Evolutionary conservation across 768 basidiomycete species (phyloP), one percentile per base, ranked within the genome.

Genomic region (Kondoa subrosea): DNA sequence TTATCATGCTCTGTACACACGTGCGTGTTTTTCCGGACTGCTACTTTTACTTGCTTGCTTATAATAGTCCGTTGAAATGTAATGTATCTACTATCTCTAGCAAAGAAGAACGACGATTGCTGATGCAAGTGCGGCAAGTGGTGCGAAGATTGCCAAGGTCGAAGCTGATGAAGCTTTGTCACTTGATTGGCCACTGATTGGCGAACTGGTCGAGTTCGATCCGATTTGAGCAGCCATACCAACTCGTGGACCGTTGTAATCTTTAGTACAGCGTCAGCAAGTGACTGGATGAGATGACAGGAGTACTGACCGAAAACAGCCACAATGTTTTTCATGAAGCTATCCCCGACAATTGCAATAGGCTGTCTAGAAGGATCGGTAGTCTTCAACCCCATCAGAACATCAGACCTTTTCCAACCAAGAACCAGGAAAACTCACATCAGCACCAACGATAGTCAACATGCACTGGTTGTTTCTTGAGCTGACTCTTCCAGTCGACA

Each of bases 401-500:
- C n/a, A n/a, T n/a, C n/a, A n/a, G n/a, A n/a, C n/a, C n/a, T n/a
- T n/a, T n/a, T n/a, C n/a, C n/a, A n/a, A n/a, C n/a, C n/a, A n/a
- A n/a, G n/a, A n/a, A n/a, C n/a, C n/a, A n/a, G n/a, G n/a, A n/a
- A n/a, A n/a, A n/a, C n/a, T n/a, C n/a, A n/a, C n/a, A 50, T 50
- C 40, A 50, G 40, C 40, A 50, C 40, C 40, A 50, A 50, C 40
- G 21, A 50, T 50, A 50, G 40, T 21, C 40, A 50, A 50, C 12
- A 50, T 8, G 40, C 40, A 50, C 21, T 50, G 40, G 40, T 50
- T 50, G 40, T 21, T 50, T 21, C 21, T 8, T 8, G 8, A 50
- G 61, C 30, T 33, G 61, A 63, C 59, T 1, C 70, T 73, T 2
- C 81, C 83, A 21, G 82, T 75, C 74, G 81, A 82, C 75, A 78